These are phyloP conservation scores for Exophiala calicioides DNA, from an alignment of 2,329 filamentous ascomycete genomes.

Conservation along the genomic window DNA sequence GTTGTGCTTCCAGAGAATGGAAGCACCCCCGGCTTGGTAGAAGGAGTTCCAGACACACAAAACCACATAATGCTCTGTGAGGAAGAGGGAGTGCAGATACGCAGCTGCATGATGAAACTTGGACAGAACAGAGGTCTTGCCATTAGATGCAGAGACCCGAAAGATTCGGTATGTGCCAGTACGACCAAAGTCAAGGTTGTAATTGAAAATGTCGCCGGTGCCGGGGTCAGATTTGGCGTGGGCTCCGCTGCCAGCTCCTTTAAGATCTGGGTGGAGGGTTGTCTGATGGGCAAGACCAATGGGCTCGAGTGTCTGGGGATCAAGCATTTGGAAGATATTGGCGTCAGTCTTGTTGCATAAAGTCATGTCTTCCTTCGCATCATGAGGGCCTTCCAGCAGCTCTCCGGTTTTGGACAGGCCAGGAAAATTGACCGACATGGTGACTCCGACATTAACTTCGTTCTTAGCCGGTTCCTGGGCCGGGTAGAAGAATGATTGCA, in stretches of 20 bases:
- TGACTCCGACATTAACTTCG: slow-evolving; percentile 64
- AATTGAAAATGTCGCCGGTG: slow-evolving; percentile 79
- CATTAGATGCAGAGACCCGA: slow-evolving; percentile 61
- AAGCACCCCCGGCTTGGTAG: slow-evolving; percentile 58
- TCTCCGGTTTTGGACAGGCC: slow-evolving; percentile 45
- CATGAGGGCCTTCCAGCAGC: slow-evolving; percentile 19
- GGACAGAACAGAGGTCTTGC: slow-evolving; percentile 70
- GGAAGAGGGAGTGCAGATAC: slow-evolving; percentile 81
- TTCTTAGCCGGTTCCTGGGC: slow-evolving; percentile 31
- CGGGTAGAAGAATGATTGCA: slow-evolving; percentile 61
- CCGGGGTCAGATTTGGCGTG: slow-evolving; percentile 71
- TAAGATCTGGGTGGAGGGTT: slow-evolving; percentile 66
- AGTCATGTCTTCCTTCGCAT: slow-evolving; percentile 42
- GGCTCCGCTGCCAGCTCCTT: slow-evolving; percentile 66
- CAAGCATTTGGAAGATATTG: slow-evolving; percentile 59
- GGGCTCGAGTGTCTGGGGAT: slow-evolving; percentile 72
- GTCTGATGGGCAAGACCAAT: slow-evolving; percentile 63
- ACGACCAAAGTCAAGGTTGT: slow-evolving; percentile 65
- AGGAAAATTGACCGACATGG: slow-evolving; percentile 65
- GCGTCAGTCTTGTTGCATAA: slow-evolving; percentile 64
- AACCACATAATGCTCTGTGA: slow-evolving; percentile 70
- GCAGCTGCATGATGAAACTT: slow-evolving; percentile 61
- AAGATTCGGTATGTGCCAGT: slow-evolving; percentile 69
- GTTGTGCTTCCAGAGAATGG: slow-evolving; percentile 66
- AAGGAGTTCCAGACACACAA: slow-evolving; percentile 72